Conservation (phyloP, 108 stramenopile genomes). For the Pseudonitzschia pungens region DNA sequence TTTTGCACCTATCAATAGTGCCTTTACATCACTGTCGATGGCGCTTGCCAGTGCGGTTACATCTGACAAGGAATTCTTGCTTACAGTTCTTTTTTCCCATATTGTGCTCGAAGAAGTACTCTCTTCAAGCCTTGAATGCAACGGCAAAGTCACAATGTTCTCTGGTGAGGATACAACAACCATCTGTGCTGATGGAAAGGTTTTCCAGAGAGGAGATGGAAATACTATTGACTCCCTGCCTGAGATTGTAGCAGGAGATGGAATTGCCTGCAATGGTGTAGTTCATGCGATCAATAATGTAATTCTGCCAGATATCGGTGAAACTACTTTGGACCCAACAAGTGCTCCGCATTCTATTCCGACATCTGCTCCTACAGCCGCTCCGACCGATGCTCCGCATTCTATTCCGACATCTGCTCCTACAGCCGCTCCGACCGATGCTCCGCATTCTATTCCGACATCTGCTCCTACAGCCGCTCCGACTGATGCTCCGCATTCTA, state of each 20-base stretch:
- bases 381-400: too few relatives aligned
- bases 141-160: slow-evolving; percentile 18
- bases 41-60: slow-evolving; percentile 28
- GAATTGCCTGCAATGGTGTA: slow-evolving; percentile 32
- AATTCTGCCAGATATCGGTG: not conserved
- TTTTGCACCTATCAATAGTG: slow-evolving; percentile 49
- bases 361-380: too few relatives aligned
- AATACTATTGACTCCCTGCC: slow-evolving; percentile 18
- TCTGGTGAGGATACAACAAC: slow-evolving; percentile 31
- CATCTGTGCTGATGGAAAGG: slow-evolving; percentile 9
- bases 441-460: too few relatives aligned
- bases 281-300: slow-evolving; percentile 8
- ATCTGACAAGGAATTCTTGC: slow-evolving; percentile 14
- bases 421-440: too few relatives aligned
- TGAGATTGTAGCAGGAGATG: slow-evolving; percentile 26
- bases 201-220: slow-evolving; percentile 34
- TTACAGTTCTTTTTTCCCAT: slow-evolving; percentile 31
- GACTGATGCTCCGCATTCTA: too few relatives aligned
- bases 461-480: too few relatives aligned
- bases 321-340: too few relatives aligned
- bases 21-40: slow-evolving; percentile 36
- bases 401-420: too few relatives aligned
- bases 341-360: too few relatives aligned
- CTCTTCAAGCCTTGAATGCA: slow-evolving; percentile 18
- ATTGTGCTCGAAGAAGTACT: slow-evolving; percentile 3